Evolutionary conservation across 805 yeast species (phyloP).

Genomic region (Candida morakotiae): DNA sequence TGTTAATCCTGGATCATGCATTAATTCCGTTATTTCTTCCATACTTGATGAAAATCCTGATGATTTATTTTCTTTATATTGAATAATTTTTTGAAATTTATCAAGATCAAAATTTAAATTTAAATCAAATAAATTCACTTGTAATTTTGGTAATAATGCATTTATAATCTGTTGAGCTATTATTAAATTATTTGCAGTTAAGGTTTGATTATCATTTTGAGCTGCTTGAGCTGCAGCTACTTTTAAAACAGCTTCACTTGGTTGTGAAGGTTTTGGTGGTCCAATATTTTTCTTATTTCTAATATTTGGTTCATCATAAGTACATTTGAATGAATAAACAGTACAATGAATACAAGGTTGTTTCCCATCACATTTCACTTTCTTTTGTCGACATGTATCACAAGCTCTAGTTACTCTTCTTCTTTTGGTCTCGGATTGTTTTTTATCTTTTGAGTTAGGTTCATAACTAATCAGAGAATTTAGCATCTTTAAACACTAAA

Average conservation of each 20-base stretch:
- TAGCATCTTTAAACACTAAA: background rate
- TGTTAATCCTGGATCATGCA: constrained; percentile 23
- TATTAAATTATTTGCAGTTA: constrained; percentile 15
- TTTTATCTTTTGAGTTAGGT: background rate
- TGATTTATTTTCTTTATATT: constrained; percentile 15
- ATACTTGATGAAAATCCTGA: constrained; percentile 10
- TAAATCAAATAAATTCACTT: constrained; percentile 31
- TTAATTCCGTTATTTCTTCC: constrained; percentile 25
- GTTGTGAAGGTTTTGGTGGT: constrained; percentile 22
- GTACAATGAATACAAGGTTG: constrained; percentile 82
- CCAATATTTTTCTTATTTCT: constrained; percentile 44
- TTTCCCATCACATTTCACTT: constrained; percentile 76
- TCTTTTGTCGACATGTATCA: constrained; percentile 69
- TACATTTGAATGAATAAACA: constrained; percentile 79
- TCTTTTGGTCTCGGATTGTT: constrained; percentile 36
- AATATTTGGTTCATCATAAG: constrained; percentile 74
- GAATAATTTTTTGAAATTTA: constrained; percentile 25
- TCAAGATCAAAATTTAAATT: constrained; percentile 28
- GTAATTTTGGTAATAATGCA: constrained; percentile 31
- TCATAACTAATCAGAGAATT: background rate
- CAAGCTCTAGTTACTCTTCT: constrained; percentile 73
- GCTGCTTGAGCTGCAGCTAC: constrained; percentile 10
- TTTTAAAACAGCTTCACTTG: constrained; percentile 9
- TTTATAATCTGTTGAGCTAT: constrained; percentile 32
- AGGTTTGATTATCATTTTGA: background rate